Conservation (phyloP, 2,329 filamentous ascomycete species). For the Monosporascus cannonballus region DNA sequence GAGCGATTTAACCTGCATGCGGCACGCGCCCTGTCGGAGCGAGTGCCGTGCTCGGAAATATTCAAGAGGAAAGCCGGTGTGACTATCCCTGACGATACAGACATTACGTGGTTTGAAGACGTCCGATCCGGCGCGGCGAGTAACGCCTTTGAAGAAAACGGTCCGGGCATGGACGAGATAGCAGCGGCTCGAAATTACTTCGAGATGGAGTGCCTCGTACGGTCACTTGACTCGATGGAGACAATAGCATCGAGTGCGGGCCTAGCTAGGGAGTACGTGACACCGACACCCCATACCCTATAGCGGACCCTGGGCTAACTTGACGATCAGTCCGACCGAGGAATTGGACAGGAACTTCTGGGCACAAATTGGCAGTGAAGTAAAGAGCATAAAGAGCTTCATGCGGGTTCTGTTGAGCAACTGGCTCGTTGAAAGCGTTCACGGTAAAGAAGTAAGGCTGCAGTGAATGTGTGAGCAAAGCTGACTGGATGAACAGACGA, state of each 20-base stretch:
- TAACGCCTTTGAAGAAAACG: slow-evolving; percentile 26
- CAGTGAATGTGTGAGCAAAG: neutral
- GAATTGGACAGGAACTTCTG: slow-evolving; percentile 41
- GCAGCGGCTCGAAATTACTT: slow-evolving; percentile 54
- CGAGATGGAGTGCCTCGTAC: slow-evolving; percentile 63
- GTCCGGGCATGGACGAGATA: slow-evolving; percentile 36
- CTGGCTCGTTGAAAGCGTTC: slow-evolving; percentile 53
- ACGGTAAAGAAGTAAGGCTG: slow-evolving; percentile 40
- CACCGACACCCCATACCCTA: neutral
- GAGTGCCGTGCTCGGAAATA: slow-evolving; percentile 44
- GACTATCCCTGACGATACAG: slow-evolving; percentile 26
- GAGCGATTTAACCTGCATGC: slow-evolving; percentile 47
- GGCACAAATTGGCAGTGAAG: slow-evolving; percentile 44
- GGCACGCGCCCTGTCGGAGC: slow-evolving; percentile 45
- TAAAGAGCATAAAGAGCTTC: slow-evolving; percentile 48
- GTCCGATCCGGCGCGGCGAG: slow-evolving; percentile 14
- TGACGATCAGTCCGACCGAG: slow-evolving; percentile 23
- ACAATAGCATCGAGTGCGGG: slow-evolving; percentile 54
- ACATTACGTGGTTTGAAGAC: slow-evolving; percentile 25
- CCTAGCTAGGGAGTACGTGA: slow-evolving; percentile 44
- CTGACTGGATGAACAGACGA: slow-evolving; percentile 37
- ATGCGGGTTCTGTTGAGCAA: slow-evolving; percentile 58
- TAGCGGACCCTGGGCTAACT: slow-evolving; percentile 19
- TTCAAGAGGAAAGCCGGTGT: slow-evolving; percentile 31
- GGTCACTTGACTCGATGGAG: slow-evolving; percentile 62